Evolutionary conservation across 352 stramenopile species (phyloP), one percentile per base, ranked within the genome.

Genomic region (Phytophthora pluvialis): DNA sequence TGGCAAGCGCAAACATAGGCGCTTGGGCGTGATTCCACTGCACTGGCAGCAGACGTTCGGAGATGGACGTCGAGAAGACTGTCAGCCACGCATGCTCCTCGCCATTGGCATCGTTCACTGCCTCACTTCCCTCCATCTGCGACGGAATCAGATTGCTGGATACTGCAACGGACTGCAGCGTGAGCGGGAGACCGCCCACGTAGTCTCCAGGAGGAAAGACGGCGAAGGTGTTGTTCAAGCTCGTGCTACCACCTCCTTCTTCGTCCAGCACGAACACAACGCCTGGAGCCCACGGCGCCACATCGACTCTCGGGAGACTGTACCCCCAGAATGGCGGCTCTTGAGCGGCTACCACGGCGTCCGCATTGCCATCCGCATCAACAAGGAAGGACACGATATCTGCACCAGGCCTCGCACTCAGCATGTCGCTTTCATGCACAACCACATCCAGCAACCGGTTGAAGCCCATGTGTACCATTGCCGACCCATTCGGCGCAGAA

Each of bases 21-120:
- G 43, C 32, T 35, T 72, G 64, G 5, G 64, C 64, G 21, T 72
- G 64, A 21, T 67, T 55, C 57, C 64, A 72, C 18, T 65, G 31
- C n/a, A 35, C 47, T 11, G 42, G 33, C 18, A 67, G 16, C 4
- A 60, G 3, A 2, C 16, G 42, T 18, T 51, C 57, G 6, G 43
- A 25, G 38, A 67, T 64, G n/a, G 57, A 64, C 6, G 58, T 59
- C 25, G 64, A 72, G 6, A 59, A 67, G 16, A 72, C 58, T 3
- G 58, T 67, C 31, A 72, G 26, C 50, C 50, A 66, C 29, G 42
- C 48, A 45, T 67, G 21, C 8, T 67, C 39, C 13, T 21, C 44
- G 4, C 57, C 43, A 52, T 49, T 67, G n/a, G 49, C 28, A 26
- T 57, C 43, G 6, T 15, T 32, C 2, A 53, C 42, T 7, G 9